phyloP scores from a whole-genome alignment of 2,329 filamentous ascomycete genomes.

The Colletotrichum sp. region DNA sequence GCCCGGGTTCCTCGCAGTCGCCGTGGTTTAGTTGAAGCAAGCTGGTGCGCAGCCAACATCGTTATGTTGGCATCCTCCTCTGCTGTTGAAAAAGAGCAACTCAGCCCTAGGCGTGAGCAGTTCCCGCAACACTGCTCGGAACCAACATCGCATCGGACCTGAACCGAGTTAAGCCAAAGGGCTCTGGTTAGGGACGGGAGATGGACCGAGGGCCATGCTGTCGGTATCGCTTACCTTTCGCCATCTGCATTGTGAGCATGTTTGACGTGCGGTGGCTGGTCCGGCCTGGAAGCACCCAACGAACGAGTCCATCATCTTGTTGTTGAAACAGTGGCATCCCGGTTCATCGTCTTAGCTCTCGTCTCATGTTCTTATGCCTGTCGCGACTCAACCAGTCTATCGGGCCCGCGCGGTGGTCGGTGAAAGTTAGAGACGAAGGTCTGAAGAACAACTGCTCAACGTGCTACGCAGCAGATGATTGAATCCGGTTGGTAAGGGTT shows the following conservation, averaged over 20 bases:
- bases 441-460: background rate
- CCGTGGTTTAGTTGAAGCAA: slow-evolving; percentile 7
- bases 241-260: slow-evolving; percentile 28
- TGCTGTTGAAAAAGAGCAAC: slow-evolving; percentile 32
- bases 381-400: background rate
- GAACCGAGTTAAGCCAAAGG: background rate
- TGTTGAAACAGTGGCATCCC: slow-evolving; percentile 4
- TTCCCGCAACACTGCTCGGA: slow-evolving; percentile 32
- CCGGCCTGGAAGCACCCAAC: slow-evolving; percentile 23
- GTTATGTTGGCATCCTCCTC: background rate
- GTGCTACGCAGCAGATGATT: background rate
- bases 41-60: slow-evolving; percentile 18
- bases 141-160: slow-evolving; percentile 34
- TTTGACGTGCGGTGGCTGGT: slow-evolving; percentile 20
- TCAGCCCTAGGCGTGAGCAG: slow-evolving; percentile 36
- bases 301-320: slow-evolving; percentile 21
- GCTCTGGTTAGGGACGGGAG: background rate
- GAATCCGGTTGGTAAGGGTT: background rate
- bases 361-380: slow-evolving; percentile 4
- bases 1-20: slow-evolving; percentile 24
- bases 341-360: background rate
- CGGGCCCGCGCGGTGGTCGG: background rate
- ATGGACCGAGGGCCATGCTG: background rate
- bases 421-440: background rate
- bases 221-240: slow-evolving; percentile 21